Percentiles rank a stretch among this genome's conserved stretches.
These are phyloP conservation scores for Bjerkandera adusta DNA, from an alignment of 1,284 basidiomycete genomes.

Conservation along the genomic window DNA sequence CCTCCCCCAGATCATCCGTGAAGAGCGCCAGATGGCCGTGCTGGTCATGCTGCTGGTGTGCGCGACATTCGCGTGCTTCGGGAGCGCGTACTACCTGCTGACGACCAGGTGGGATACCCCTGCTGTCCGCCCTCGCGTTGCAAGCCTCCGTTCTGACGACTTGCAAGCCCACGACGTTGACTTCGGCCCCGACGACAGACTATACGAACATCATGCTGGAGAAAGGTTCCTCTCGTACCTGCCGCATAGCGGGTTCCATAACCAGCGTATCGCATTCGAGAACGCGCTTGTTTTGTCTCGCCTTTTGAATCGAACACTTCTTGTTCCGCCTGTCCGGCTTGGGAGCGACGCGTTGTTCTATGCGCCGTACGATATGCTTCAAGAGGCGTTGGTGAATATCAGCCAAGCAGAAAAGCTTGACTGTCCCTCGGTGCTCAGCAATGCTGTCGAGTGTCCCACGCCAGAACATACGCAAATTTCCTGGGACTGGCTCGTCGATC, in stretches of 20 bases:
- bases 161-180: conserved; percentile 1
- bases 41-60: conserved; percentile 47
- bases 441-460: conserved; percentile 50
- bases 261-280: conserved; percentile 81
- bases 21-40: conserved; percentile 30
- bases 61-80: conserved; percentile 51
- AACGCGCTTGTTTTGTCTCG: conserved; percentile 72
- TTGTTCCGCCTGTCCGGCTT: conserved; percentile 70
- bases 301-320: conserved; percentile 70
- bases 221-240: conserved; percentile 60
- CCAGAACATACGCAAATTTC: conserved; percentile 58
- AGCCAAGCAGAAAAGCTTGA: conserved; percentile 23
- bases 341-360: conserved; percentile 63
- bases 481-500: conserved; percentile 70
- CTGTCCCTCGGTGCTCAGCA: no score
- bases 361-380: conserved; percentile 56
- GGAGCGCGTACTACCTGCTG: conserved; percentile 61
- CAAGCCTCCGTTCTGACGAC: conserved; percentile 1
- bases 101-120: conserved; percentile 54
- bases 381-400: conserved; percentile 41
- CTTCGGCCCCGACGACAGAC: conserved; percentile 7
- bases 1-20: conserved; percentile 13
- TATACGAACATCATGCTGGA: no score
- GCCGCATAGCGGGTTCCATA: conserved; percentile 81
- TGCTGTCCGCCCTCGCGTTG: not conserved